Evolutionary conservation across 2,329 filamentous ascomycete species (phyloP), one percentile per base, ranked within the genome.

Genomic region (Fusarium tanahbumbuense): DNA sequence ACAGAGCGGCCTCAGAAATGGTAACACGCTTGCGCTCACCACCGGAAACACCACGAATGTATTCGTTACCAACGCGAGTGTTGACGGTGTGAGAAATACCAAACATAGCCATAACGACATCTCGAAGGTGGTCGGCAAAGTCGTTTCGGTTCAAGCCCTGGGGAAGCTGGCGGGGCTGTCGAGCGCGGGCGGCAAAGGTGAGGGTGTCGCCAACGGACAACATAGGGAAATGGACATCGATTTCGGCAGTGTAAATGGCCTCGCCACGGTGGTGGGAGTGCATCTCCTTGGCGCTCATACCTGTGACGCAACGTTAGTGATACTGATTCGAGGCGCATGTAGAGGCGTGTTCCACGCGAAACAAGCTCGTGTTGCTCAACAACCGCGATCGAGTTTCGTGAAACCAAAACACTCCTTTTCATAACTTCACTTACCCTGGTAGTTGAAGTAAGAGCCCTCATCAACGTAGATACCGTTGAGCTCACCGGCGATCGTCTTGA

Each of bases 401-500:
- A 47, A 57, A 55, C 45, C 42, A 27, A 52, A 58, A 42, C 37
- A 37, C 34, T n/a, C 42, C 41, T 44, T 56, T 12, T 30, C 47
- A 27, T 15, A 34, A 56, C 22, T 54, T 46, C 15, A 73, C 78
- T 77, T 78, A 85, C 89, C 91, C 78, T 96, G 91, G 76, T 97
- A 97, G 81, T 97, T 95, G 76, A 97, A 89, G 67, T 92, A 89
- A 0, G 92, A 90, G 13, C 83, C 81, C 5, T 91, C 81, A 49
- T 93, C 91, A 16, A 96, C 84, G 72, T 87, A 89, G 73, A 97
- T 90, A 54, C 93, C 93, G 72, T 94, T 91, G 23, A 91, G 93
- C 80, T 97, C 93, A 64, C 93, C 93, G 6, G 93, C 88, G 71
- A 97, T 88, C 0, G 93, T 92, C 83, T 97, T 97, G 61, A 97